Percentiles rank a stretch among this genome's conserved stretches.
Evolutionary conservation across 495 filamentous ascomycete genomes (phyloP).

Genomic region (Penicillium egyptiacum): DNA sequence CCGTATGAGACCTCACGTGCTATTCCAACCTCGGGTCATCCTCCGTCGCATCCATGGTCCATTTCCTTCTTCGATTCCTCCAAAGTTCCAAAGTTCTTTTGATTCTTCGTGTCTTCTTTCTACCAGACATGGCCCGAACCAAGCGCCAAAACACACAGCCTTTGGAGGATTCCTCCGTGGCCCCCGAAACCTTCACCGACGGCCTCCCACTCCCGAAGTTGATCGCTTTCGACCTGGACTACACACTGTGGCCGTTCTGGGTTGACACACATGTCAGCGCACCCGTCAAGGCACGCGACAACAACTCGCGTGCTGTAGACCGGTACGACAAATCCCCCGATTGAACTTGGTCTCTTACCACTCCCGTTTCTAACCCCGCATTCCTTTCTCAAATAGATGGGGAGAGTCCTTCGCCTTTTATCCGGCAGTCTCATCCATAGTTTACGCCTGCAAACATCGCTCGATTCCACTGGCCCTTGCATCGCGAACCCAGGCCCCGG

Average conservation of each 20-base stretch:
- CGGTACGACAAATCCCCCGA: constrained; percentile 30
- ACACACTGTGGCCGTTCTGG: constrained; percentile 98
- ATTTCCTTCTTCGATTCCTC: not conserved
- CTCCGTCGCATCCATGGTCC: not conserved
- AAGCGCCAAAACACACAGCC: constrained; percentile 42
- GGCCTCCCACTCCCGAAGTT: constrained; percentile 78
- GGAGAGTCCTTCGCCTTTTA: constrained; percentile 84
- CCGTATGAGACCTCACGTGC: not conserved
- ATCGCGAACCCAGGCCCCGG: constrained; percentile 78
- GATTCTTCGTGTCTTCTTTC: not conserved
- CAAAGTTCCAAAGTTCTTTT: not conserved
- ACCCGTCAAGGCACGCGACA: constrained; percentile 66
- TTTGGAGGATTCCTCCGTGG: constrained; percentile 40
- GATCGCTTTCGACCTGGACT: constrained; percentile 93
- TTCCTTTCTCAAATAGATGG: constrained; percentile 42
- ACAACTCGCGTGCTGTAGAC: constrained; percentile 54
- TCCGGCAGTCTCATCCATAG: constrained; percentile 68
- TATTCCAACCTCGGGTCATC: not conserved
- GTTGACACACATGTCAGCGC: constrained; percentile 86
- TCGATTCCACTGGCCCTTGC: constrained; percentile 72
- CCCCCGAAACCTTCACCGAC: constrained; percentile 69
- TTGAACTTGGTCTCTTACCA: not conserved
- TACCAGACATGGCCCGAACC: constrained; percentile 32
- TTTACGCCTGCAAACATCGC: constrained; percentile 57
- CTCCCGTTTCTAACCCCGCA: constrained; percentile 8